These are phyloP conservation scores for Phytopythium vexans DNA, from an alignment of 352 stramenopile species.

Conservation along the genomic window DNA sequence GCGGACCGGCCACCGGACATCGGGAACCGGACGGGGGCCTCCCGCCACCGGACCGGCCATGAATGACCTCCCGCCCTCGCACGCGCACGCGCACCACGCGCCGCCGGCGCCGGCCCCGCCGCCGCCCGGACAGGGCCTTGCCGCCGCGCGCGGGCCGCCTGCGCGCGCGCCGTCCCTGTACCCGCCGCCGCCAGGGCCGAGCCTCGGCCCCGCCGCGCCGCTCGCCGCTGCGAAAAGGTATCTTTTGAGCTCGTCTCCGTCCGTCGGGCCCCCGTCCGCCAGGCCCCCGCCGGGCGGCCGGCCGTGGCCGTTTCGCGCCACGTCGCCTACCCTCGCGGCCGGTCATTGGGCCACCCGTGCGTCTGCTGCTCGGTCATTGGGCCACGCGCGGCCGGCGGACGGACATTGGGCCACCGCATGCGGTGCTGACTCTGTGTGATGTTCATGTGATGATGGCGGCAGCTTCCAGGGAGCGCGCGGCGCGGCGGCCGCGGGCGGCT, in stretches of 20 bases:
- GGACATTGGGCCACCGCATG: too few relatives aligned
- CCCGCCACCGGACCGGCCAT: constrained; percentile 10
- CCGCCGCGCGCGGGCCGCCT: constrained; percentile 1
- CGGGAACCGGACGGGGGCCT: too few relatives aligned
- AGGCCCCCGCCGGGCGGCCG: too few relatives aligned
- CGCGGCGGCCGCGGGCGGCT: constrained; percentile 5
- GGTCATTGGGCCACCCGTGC: too few relatives aligned
- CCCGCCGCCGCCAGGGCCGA: not conserved
- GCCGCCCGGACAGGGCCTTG: too few relatives aligned
- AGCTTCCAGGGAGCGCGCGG: constrained; percentile 25
- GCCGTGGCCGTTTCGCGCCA: not conserved
- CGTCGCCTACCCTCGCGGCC: too few relatives aligned
- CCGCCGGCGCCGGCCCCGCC: constrained; percentile 20
- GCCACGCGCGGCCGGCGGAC: too few relatives aligned
- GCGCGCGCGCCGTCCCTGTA: constrained; percentile 1
- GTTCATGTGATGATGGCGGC: not conserved
- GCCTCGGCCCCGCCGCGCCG: too few relatives aligned
- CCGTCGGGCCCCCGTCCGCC: too few relatives aligned
- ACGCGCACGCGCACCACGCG: constrained; percentile 14
- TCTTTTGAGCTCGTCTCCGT: not conserved
- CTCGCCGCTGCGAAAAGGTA: constrained; percentile 5
- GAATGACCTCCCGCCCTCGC: constrained; percentile 36
- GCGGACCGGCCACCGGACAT: too few relatives aligned
- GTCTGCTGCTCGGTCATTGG: too few relatives aligned
- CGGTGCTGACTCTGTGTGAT: constrained; percentile 8